Evolutionary conservation across 2,329 filamentous ascomycete genomes (phyloP), one percentile per base, ranked within the genome.

Genomic region (Fusarium caatingaense): DNA sequence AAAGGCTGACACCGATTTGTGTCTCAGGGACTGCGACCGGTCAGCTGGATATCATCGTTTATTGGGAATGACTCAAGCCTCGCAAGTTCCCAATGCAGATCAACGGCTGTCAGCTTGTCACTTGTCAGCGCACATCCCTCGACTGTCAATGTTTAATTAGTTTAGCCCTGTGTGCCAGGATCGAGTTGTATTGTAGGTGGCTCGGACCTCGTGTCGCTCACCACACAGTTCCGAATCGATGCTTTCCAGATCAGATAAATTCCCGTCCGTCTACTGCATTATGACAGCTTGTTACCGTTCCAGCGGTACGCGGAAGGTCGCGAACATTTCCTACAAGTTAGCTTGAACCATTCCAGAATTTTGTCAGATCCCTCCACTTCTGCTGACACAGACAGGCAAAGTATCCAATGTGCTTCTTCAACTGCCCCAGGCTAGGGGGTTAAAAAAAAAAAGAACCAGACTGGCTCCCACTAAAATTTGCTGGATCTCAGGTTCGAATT

Each of bases 211-310:
- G 30, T 49, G 42, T 66, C 34, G 30, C 42, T 48, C 15, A 45
- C 27, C 55, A 55, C 44, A 32, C 59, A 57, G 59, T 40, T 57
- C 21, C 28, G 55, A 49, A 37, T 41, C 32, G 49, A 56, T 23
- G 46, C 30, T 54, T 48, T 30, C 18, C 27, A 64, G 40, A 45
- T 64, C 30, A 64, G 45, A 45, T 58, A 64, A 34, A 64, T 56
- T 53, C 54, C 62, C 44, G 42, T 59, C 21, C 41, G 41, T 15
- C 40, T 66, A 42, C 23, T 66, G 55, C 63, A 66, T 53, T 46
- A 66, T 74, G 72, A 70, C 72, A 65, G 59, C 60, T 48, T 51
- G 59, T 70, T 74, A 74, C 72, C 72, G 58, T 71, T 62, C 64
- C 70, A 48, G 46, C 47, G 72, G 72, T 74, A 74, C 72, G 60